Evolutionary conservation across 306 rosid genomes (phyloP), one percentile per base, ranked within the genome.

Genomic region (Quercus wislizeni): DNA sequence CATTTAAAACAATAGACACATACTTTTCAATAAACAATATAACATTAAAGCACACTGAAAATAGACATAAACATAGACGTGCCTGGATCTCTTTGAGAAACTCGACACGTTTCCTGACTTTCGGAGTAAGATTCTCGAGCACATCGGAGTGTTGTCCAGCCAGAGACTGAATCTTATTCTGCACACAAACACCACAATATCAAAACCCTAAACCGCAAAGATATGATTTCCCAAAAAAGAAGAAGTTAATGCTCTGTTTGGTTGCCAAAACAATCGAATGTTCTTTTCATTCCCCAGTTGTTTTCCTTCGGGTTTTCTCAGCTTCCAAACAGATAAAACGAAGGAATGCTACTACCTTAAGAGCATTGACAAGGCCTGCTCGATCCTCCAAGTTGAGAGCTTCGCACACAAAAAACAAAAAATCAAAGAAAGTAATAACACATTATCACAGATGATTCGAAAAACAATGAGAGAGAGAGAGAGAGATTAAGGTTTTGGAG

Each of bases 11-110:
- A 8, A 19, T 19, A 64, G 41, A 17, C 70, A 0, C 41, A 13
- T 17, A 49, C 54, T 11, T 10, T 21, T 59, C 28, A 59, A 59
- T 11, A 10, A 59, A 59, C 28, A 62, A 62, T 62, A 14, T 58
- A 61, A 5, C 33, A 61, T 27, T 61, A 30, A 61, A 25, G 33
- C 25, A 21, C 17, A 25, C 1, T 9, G 1, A 25, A 11, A 9
- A 20, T 10, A 25, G 28, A 21, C 27, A 20, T 58, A 25, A 5
- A 21, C 27, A 20, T 18, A 76, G 2, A 59, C 80, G 71, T 83
- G 80, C 98, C 96, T 94, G 98, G 68, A 94, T 88, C 78, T 92
- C 97, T 82, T 96, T 88, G 58, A 94, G 98, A 82, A 90, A 85
- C 76, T 94, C 98, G 5, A 94, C 98, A 25, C 98, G 89, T 88